Conservation (phyloP, 2,329 filamentous ascomycete species). For the Magnaporthiopsis rhizophila region DNA sequence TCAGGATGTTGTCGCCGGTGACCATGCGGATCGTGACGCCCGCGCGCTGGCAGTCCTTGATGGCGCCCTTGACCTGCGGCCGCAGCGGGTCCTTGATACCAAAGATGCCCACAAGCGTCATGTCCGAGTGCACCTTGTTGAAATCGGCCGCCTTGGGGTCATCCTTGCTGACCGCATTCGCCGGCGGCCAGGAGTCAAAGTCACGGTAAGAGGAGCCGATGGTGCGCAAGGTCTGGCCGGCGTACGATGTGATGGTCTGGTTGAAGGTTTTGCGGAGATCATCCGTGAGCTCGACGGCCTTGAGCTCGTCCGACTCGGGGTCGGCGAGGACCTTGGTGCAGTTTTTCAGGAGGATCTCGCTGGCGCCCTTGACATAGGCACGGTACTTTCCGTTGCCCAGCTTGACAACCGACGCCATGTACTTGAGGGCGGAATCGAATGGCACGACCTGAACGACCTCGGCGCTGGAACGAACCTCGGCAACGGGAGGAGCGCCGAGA, state of each 20-base stretch:
- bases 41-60: conserved; percentile 63
- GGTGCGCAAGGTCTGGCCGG: conserved; percentile 61
- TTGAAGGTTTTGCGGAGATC: conserved; percentile 49
- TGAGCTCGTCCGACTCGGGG: conserved; percentile 43
- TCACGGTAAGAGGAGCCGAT: conserved; percentile 70
- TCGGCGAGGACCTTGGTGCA: conserved; percentile 35
- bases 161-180: conserved; percentile 27
- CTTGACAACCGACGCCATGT: conserved; percentile 47
- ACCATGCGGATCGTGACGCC: conserved; percentile 81
- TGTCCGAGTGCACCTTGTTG: conserved; percentile 56
- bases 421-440: conserved; percentile 47
- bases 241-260: conserved; percentile 30
- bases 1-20: conserved; percentile 74
- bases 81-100: conserved; percentile 78
- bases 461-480: conserved; percentile 49
- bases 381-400: conserved; percentile 37
- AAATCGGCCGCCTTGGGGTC: conserved; percentile 50
- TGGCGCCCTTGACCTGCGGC: conserved; percentile 64
- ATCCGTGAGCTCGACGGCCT: conserved; percentile 41
- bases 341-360: conserved; percentile 44
- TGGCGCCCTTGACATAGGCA: conserved; percentile 48
- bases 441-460: conserved; percentile 41
- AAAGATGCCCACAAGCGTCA: conserved; percentile 62
- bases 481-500: conserved; percentile 58
- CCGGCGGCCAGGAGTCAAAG: conserved; percentile 61